Evolutionary conservation across 805 yeast genomes (phyloP), one percentile per base, ranked within the genome.

Genomic region (Nakazawaea laoshanensis): DNA sequence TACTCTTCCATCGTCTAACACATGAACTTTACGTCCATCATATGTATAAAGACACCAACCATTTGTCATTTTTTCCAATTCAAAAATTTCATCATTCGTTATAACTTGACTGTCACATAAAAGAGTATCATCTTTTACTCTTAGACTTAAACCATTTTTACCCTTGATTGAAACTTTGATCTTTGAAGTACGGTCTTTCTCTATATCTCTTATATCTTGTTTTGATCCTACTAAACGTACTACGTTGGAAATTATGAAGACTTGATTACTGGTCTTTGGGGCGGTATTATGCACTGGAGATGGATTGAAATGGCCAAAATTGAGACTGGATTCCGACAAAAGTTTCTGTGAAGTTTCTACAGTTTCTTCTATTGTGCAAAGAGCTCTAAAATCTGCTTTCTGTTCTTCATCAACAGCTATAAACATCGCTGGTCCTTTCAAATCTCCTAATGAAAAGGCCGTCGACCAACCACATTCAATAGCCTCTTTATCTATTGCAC

Each of bases 401-500:
- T 32, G 29, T 1, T 32, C 36, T 3, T 41, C 39, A 19, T 43
- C 18, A 4, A 41, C 22, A 5, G 43, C 35, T 2, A 40, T 30
- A 3, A 54, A 23, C 10, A 53, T n/a, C 0, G 49, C 21, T 1
- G 57, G 57, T 2, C 56, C 59, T 19, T 34, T 37, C 14, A 53
- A 19, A 33, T 53, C 59, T 5, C 30, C 34, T 4, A 30, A n/a
- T 10, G 30, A 24, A 4, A 29, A 22, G 11, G 47, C 42, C 3
- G 46, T 41, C 11, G 61, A 51, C 61, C 61, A 56, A 4, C 59
- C 60, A 7, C 40, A 21, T 18, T 47, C 45, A 19, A 56, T 21
- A 5, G 30, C 22, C 1, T 29, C 44, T 3, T 27, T 12, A 10
- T 49, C 42, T 8, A 56, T 7, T 3, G 43, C 46, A 11, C 36